A percentile compares a stretch with the other conserved stretches of the same genome.
These are phyloP conservation scores for Leptographium lundbergii DNA, from an alignment of 2,329 filamentous ascomycete genomes.

Conservation along the genomic window DNA sequence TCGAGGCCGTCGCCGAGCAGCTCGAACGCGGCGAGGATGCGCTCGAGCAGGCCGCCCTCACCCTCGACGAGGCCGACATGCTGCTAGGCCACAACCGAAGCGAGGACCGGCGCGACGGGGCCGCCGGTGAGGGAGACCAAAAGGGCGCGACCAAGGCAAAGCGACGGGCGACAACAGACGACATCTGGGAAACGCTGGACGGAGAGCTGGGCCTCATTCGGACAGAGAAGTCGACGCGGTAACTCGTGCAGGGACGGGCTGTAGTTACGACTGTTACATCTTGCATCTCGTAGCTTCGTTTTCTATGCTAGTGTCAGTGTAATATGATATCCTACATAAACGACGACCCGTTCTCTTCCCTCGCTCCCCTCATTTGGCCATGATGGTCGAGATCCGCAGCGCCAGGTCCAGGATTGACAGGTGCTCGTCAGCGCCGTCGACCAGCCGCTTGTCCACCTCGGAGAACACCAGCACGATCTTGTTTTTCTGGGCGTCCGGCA, in stretches of 20 bases:
- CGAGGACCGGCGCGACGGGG: conserved; percentile 12
- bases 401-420: conserved; percentile 77
- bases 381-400: conserved; percentile 64
- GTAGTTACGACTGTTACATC: not conserved
- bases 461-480: conserved; percentile 83
- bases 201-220: conserved; percentile 41
- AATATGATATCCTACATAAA: not conserved
- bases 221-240: conserved; percentile 14
- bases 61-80: conserved; percentile 34
- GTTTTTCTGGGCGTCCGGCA: conserved; percentile 79
- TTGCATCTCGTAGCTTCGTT: not conserved
- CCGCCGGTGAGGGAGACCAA: conserved; percentile 11
- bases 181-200: conserved; percentile 39
- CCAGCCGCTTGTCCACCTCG: conserved; percentile 83
- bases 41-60: conserved; percentile 37
- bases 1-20: conserved; percentile 45
- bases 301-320: not conserved
- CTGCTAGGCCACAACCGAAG: conserved; percentile 28
- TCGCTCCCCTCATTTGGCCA: conserved; percentile 29
- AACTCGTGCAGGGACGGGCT: not conserved
- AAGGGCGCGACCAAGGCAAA: conserved; percentile 17
- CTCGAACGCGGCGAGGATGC: conserved; percentile 46
- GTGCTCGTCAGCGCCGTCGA: conserved; percentile 93
- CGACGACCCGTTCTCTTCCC: not conserved
- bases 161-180: conserved; percentile 14